These are phyloP conservation scores for Hexamita inflata DNA, from an alignment of 208 protist genomes.

Conservation along the genomic window DNA sequence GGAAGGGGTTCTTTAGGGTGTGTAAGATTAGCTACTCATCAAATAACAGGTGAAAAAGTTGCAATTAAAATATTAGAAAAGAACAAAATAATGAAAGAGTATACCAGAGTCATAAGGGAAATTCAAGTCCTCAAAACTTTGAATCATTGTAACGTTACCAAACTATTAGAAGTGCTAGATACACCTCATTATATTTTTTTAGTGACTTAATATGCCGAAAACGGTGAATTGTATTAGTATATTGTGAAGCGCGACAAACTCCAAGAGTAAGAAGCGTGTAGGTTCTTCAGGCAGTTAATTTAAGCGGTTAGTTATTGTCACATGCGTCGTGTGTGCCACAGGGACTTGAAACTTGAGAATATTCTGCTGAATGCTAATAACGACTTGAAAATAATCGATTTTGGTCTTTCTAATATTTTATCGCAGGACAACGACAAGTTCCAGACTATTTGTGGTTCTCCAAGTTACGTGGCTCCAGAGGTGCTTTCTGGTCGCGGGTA, in stretches of 20 bases:
- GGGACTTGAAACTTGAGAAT: not conserved
- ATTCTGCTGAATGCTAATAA: not conserved
- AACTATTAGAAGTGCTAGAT: slow-evolving; percentile 56
- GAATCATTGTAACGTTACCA: slow-evolving; percentile 55
- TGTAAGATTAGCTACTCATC: slow-evolving; percentile 61
- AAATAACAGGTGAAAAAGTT: slow-evolving; percentile 49
- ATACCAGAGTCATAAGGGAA: slow-evolving; percentile 46
- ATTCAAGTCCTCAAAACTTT: slow-evolving; percentile 57
- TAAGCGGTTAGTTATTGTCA: slow-evolving; percentile 55
- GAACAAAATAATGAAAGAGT: slow-evolving; percentile 43
- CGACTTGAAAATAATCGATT: slow-evolving; percentile 65
- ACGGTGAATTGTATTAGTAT: slow-evolving; percentile 59
- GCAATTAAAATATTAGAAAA: slow-evolving; percentile 59
- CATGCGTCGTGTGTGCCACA: slow-evolving; percentile 2
- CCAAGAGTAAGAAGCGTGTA: slow-evolving; percentile 50
- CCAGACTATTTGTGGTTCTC: slow-evolving; percentile 65
- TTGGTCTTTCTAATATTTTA: slow-evolving; percentile 73
- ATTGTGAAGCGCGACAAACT: slow-evolving; percentile 49
- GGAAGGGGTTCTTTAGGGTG: slow-evolving; percentile 95
- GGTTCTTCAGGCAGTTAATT: slow-evolving; percentile 54
- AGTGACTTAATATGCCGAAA: slow-evolving; percentile 55
- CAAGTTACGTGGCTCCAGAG: slow-evolving; percentile 74
- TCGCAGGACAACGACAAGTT: slow-evolving; percentile 60
- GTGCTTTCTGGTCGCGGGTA: slow-evolving; percentile 67
- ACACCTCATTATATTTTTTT: slow-evolving; percentile 41